Base-by-base conservation (phyloP, 208 protist genomes). In the Leishmania arabica region DNA sequence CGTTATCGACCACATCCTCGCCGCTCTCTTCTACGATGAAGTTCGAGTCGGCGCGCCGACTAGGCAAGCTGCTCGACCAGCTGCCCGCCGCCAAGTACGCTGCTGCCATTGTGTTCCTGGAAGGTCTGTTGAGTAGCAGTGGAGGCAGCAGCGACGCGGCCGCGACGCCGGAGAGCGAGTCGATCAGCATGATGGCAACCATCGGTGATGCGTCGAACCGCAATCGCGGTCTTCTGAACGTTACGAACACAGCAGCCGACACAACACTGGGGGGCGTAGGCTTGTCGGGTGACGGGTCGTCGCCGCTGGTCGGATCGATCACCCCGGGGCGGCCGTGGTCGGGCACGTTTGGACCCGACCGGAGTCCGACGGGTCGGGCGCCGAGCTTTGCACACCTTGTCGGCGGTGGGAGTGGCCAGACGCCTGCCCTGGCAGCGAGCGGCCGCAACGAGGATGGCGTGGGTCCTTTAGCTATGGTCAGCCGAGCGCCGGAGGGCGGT, bases 101-200 rank as follows among this genome's bases (percentile, higher is more conserved):
- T 11, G 85, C 91, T 6, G 90, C 87, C 0, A 79, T 92, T 40
- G 90, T 91, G 0, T 95, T 95, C 60, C 45, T 96, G 8, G 91
- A 96, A 71, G 88, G 89, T 24, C 75, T 96, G 11, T 47, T 93
- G 54, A 85, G 78, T 49, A 74, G 51, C 78, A 83, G 72, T 76
- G 76, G 65, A 27, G 47, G 40, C 4, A 70, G n/a, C 66, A 71
- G 56, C 75, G 77, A 86, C 27, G 62, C 45, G 31, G 34, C 54
- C 17, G 73, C 45, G 53, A 68, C 75, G 40, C 54, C 77, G 40
- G 84, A 45, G 68, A 82, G 68, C 31, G 72, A 62, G 31, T 31
- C 53, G 69, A 77, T 80, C 75, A 87, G 65, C 75, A 78, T 79
- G 24, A 81, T 82, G n/a, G 47, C 75, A 15, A 80, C 75, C n/a